Evolutionary conservation across 768 basidiomycete genomes (phyloP).

Genomic region (Amanita subjunquillea): DNA sequence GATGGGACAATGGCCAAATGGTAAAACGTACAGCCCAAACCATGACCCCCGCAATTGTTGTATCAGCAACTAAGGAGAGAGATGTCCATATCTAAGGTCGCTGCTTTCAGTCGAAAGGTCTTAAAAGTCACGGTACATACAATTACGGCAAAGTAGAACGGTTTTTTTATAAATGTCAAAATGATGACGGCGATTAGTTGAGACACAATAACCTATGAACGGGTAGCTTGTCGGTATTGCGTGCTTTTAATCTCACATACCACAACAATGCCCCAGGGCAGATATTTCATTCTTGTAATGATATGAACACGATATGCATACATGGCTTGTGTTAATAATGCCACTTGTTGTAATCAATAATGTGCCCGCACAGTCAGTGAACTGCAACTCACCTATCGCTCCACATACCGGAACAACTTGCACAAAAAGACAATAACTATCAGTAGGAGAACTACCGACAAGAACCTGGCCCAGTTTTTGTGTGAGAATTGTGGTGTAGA

Average conservation of each 20-base stretch:
- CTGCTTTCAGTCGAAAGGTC: neutral
- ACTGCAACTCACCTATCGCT: neutral
- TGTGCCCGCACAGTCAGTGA: neutral
- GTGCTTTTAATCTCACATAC: neutral
- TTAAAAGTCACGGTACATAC: neutral
- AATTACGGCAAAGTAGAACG: neutral
- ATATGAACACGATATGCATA: slow-evolving; percentile 23
- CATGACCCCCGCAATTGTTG: slow-evolving; percentile 20
- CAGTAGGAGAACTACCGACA: neutral
- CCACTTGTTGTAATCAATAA: neutral
- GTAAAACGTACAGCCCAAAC: slow-evolving; percentile 17
- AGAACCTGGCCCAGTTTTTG: slow-evolving; percentile 10
- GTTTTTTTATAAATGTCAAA: neutral
- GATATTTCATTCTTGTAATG: slow-evolving; percentile 12
- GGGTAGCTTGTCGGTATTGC: neutral
- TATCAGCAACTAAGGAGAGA: slow-evolving; percentile 19
- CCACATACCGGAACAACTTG: neutral
- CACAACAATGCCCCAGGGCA: slow-evolving; percentile 6
- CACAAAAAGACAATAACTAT: neutral
- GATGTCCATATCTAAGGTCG: slow-evolving; percentile 18
- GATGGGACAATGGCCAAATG: neutral
- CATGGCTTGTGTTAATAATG: neutral
- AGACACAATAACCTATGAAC: neutral
- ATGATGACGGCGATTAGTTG: neutral
- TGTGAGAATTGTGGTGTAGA: slow-evolving; percentile 17